Evolutionary conservation across 257 asterid species (phyloP).

Genomic region (Parsonsia alboflavescens): DNA sequence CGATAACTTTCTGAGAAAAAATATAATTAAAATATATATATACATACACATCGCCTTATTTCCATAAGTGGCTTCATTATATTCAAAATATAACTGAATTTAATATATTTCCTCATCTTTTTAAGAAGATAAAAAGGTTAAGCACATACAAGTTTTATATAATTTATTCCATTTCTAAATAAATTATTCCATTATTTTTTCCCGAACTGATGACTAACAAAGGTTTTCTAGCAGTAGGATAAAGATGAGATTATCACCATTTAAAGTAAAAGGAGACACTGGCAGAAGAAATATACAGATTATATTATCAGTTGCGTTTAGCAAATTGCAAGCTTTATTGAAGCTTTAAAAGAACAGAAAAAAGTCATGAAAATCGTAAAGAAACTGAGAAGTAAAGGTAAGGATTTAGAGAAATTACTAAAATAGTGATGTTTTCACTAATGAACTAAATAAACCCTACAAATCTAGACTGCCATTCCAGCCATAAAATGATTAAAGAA

Average conservation of each 20-base stretch:
- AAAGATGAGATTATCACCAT: not conserved
- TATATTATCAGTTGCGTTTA: not conserved
- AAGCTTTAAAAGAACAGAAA: not conserved
- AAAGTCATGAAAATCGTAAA: not conserved
- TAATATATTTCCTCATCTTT: not conserved
- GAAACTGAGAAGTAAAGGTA: not conserved
- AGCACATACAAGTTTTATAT: not conserved
- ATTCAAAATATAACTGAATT: not conserved
- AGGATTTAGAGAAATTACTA: not conserved
- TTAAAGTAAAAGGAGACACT: not conserved
- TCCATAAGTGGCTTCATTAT: not conserved
- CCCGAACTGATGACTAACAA: not conserved
- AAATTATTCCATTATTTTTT: not conserved
- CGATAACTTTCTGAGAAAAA: not conserved
- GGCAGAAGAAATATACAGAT: not conserved
- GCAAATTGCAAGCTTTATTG: not conserved
- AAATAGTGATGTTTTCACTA: not conserved
- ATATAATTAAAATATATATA: not conserved
- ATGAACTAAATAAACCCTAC: not conserved
- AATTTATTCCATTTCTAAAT: not conserved
- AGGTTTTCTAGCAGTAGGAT: not conserved
- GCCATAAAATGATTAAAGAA: conserved; percentile 27
- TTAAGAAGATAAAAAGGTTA: not conserved
- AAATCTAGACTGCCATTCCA: not conserved
- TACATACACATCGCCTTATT: not conserved